A percentile compares a stretch with the other conserved stretches of the same genome.
phyloP scores from a whole-genome alignment of 352 stramenopile species.

The Globisporangium solare region DNA sequence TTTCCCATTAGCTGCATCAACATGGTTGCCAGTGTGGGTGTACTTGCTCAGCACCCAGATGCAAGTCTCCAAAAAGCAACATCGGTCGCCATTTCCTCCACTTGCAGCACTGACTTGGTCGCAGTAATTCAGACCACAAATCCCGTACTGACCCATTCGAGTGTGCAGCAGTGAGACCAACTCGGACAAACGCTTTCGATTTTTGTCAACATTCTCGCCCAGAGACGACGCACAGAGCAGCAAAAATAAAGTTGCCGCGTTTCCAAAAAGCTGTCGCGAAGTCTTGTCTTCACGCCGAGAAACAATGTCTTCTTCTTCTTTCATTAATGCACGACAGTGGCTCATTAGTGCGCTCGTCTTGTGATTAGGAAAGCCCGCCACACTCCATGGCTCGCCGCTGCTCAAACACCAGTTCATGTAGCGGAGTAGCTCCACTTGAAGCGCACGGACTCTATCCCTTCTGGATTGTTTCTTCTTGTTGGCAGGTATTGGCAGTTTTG shows the following conservation, averaged over 20 bases:
- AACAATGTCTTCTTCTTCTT: constrained; percentile 60
- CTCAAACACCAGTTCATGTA: constrained; percentile 29
- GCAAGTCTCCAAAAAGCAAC: constrained; percentile 45
- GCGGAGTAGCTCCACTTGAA: constrained; percentile 37
- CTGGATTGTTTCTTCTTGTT: constrained; percentile 47
- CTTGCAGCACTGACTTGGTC: constrained; percentile 2
- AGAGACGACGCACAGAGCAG: constrained; percentile 16
- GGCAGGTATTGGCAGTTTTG: constrained; percentile 20
- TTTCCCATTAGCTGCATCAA: constrained; percentile 7
- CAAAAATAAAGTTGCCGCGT: constrained; percentile 48
- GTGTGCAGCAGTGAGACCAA: constrained; percentile 40
- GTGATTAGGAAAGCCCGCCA: constrained; percentile 8
- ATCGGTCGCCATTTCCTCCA: constrained; percentile 2
- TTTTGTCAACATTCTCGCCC: neutral
- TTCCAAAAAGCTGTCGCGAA: constrained; percentile 39
- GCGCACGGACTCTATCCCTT: constrained; percentile 35
- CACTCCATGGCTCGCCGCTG: neutral
- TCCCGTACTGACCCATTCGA: constrained; percentile 36
- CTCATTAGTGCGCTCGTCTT: constrained; percentile 37
- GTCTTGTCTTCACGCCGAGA: constrained; percentile 39
- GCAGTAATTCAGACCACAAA: constrained; percentile 39
- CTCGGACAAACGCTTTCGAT: constrained; percentile 4
- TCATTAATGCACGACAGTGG: constrained; percentile 51
- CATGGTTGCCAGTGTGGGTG: constrained; percentile 11
- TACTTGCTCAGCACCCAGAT: constrained; percentile 27